Conservation (phyloP, 2,329 filamentous ascomycete species). For the Diaporthe aspalathi region DNA sequence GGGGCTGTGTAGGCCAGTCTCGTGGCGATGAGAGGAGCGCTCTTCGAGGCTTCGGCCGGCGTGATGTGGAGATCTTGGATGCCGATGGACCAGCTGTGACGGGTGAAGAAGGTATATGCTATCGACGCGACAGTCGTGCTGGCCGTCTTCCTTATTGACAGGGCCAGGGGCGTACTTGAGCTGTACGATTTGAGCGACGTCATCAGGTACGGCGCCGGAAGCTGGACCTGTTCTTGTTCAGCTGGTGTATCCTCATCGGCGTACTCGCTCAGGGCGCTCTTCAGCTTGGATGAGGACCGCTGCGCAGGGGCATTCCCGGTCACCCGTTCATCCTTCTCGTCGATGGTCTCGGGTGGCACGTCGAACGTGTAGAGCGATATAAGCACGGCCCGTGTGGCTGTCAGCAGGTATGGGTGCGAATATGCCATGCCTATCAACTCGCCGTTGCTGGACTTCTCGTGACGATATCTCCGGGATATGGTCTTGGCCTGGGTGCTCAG, state of each 20-base stretch:
- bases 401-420: constrained; percentile 80
- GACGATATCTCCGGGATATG: constrained; percentile 66
- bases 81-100: constrained; percentile 87
- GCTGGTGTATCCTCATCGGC: neutral
- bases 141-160: constrained; percentile 80
- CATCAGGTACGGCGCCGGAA: constrained; percentile 67
- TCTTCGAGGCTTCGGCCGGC: neutral
- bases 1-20: constrained; percentile 55
- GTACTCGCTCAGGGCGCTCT: constrained; percentile 17
- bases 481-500: constrained; percentile 59
- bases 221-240: neutral
- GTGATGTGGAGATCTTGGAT: constrained; percentile 86
- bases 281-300: constrained; percentile 18
- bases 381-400: constrained; percentile 78
- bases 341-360: constrained; percentile 40
- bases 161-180: constrained; percentile 79
- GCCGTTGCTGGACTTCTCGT: constrained; percentile 72
- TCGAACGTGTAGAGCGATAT: constrained; percentile 81
- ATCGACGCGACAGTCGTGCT: constrained; percentile 81
- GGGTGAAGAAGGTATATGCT: constrained; percentile 83
- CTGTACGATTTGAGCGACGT: constrained; percentile 85
- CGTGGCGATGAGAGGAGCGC: constrained; percentile 51
- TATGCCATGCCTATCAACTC: constrained; percentile 78
- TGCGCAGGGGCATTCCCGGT: neutral
- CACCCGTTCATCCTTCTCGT: constrained; percentile 3